Evolutionary conservation across 805 yeast species (phyloP).

Genomic region (Metschnikowia amazonensis): DNA sequence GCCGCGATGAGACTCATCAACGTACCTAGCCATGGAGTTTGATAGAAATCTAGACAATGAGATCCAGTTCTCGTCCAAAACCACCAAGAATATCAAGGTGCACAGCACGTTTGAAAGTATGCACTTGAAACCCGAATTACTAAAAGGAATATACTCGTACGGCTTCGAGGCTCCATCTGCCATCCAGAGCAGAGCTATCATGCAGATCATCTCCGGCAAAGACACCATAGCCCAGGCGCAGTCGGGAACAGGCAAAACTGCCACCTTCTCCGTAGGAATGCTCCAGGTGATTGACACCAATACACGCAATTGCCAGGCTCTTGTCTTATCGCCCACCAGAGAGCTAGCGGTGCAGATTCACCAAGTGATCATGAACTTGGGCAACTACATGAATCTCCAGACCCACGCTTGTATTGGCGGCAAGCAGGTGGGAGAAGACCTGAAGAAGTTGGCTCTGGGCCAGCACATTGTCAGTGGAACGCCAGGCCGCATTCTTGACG

Average conservation of each 20-base stretch:
- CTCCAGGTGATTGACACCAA: conserved; percentile 78
- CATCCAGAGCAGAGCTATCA: conserved; percentile 94
- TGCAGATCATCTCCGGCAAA: conserved; percentile 90
- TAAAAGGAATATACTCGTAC: conserved; percentile 68
- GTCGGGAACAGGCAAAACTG: conserved; percentile 99
- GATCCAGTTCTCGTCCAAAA: conserved; percentile 48
- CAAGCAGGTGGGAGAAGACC: conserved; percentile 75
- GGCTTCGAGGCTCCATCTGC: conserved; percentile 97
- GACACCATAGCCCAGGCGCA: conserved; percentile 99
- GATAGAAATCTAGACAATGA: conserved; percentile 54
- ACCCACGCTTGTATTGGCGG: conserved; percentile 96
- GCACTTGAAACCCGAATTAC: conserved; percentile 37
- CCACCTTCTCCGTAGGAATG: conserved; percentile 94
- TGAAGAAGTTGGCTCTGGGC: conserved; percentile 69
- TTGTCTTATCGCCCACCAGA: conserved; percentile 92
- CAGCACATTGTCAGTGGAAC: conserved; percentile 95
- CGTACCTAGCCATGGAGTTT: conserved; percentile 42
- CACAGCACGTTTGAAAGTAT: conserved; percentile 45
- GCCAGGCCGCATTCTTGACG: conserved; percentile 91
- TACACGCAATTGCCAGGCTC: conserved; percentile 76
- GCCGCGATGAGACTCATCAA: no score
- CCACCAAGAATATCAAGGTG: conserved; percentile 52
- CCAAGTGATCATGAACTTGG: conserved; percentile 79
- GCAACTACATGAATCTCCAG: conserved; percentile 80
- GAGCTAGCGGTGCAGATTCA: conserved; percentile 93